Percentiles rank a stretch among this genome's conserved stretches.
These are phyloP conservation scores for Hypoxylon sp. DNA, from an alignment of 2,329 filamentous ascomycete genomes.

Conservation along the genomic window DNA sequence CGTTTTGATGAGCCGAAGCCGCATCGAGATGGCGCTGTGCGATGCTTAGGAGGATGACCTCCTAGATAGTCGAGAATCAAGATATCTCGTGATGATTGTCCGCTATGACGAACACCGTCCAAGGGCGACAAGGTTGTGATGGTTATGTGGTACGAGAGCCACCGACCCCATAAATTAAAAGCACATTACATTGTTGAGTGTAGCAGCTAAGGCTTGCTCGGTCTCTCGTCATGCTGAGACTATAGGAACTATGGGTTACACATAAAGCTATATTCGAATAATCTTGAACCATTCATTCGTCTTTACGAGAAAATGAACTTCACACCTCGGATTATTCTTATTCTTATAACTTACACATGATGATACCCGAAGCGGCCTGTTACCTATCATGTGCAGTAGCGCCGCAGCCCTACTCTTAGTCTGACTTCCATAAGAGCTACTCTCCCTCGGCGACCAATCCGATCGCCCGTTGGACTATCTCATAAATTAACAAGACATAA, in stretches of 20 bases:
- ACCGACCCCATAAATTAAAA: constrained; percentile 22
- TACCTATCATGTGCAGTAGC: constrained; percentile 33
- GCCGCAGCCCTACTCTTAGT: constrained; percentile 35
- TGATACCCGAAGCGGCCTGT: constrained; percentile 19
- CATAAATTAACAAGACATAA: constrained; percentile 35
- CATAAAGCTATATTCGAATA: constrained; percentile 28
- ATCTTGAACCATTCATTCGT: constrained; percentile 30
- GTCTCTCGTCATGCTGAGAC: constrained; percentile 37
- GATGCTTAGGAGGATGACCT: constrained; percentile 10
- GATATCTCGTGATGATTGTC: constrained; percentile 35
- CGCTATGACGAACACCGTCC: constrained; percentile 27
- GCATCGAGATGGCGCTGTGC: constrained; percentile 19
- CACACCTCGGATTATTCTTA: constrained; percentile 34
- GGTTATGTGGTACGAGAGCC: constrained; percentile 12
- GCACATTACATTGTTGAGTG: constrained; percentile 10
- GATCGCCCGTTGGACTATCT: constrained; percentile 21
- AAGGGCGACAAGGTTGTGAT: constrained; percentile 24
- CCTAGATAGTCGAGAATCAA: constrained; percentile 5
- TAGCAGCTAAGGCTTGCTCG: constrained; percentile 18
- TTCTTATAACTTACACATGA: constrained; percentile 34
- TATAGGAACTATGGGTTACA: constrained; percentile 23
- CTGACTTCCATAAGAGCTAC: constrained; percentile 27
- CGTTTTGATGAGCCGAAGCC: constrained; percentile 11
- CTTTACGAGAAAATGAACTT: constrained; percentile 33
- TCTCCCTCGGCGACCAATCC: constrained; percentile 26